Evolutionary conservation across 2,329 filamentous ascomycete species (phyloP), one percentile per base, ranked within the genome.

Genomic region (Calonectria fujianensis): DNA sequence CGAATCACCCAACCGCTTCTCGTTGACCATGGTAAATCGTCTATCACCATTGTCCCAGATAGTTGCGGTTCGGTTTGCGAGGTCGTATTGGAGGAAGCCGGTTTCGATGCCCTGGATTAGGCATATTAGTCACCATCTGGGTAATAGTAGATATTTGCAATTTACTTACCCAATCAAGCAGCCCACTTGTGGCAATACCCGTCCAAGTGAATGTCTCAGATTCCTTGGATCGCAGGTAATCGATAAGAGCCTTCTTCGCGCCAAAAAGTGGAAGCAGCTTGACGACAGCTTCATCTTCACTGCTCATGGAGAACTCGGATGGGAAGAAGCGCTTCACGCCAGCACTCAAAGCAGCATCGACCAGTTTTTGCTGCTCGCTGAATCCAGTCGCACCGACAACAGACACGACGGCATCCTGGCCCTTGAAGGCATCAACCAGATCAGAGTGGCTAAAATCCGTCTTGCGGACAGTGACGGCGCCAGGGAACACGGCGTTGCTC

Each of bases 311-410:
- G 65, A 87, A 91, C 73, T 91, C 90, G 5, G 87, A 87, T 6
- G 90, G 89, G 31, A 91, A 83, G 81, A 91, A 90, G 29, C 89
- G 85, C 77, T 88, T 86, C 8, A 92, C 89, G 10, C 89, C 89
- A 9, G 89, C 90, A 9, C 84, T 84, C 31, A 90, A 84, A 29
- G 89, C 87, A 1, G 89, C 90, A 68, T 91, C 88, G 52, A 91
- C 87, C 74, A 91, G 81, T 37, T 84, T 85, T 39, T 84, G 82
- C 76, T 91, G 90, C 24, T 84, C 82, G 72, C 91, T 88, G 6
- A 77, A 65, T 16, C 70, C 72, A 11, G 75, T 52, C 9, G 89
- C 79, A 20, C 85, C 86, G 24, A 91, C 84, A 1, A 87, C 83
- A 18, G 86, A 87, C 35, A 92, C 73, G n/a, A 78, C 64, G 13